These are phyloP conservation scores for Kwoniella sp. DNA, from an alignment of 768 basidiomycete species.

Conservation along the genomic window DNA sequence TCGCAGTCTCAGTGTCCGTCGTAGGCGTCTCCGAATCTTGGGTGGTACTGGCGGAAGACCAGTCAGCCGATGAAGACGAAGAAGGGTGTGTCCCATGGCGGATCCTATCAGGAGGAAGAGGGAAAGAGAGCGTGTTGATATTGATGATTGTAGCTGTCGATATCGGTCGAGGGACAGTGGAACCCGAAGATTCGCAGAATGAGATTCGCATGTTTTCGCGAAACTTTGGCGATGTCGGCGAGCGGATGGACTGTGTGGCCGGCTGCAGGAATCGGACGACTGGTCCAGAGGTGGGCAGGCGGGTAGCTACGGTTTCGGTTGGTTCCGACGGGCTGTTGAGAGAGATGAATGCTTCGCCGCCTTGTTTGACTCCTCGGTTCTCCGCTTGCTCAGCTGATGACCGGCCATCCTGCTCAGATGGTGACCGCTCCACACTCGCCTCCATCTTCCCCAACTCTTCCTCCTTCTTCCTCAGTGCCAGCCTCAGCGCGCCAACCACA, in stretches of 20 bases:
- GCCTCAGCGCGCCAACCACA: slow-evolving; percentile 6
- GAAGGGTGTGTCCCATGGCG: not conserved
- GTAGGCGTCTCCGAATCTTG: not conserved
- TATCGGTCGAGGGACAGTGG: not conserved
- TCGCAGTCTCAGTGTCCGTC: not conserved
- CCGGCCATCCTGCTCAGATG: no score
- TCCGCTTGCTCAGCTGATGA: no score
- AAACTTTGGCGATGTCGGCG: not conserved
- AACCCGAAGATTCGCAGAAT: not conserved
- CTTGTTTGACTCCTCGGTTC: no score
- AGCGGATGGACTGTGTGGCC: not conserved
- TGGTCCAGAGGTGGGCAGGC: not conserved
- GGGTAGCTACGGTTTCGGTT: not conserved
- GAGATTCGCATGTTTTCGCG: not conserved
- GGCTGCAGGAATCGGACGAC: slow-evolving; percentile 2
- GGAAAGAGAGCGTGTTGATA: slow-evolving; percentile 16
- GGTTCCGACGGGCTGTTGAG: not conserved
- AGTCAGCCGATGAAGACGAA: not conserved
- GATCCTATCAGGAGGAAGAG: slow-evolving; percentile 12
- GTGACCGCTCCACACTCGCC: not conserved
- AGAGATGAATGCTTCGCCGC: not conserved
- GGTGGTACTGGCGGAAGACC: not conserved
- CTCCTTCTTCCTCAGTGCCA: slow-evolving; percentile 6
- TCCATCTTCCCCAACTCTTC: not conserved
- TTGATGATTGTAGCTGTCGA: slow-evolving; percentile 19